Evolutionary conservation across 2,329 filamentous ascomycete genomes (phyloP).

Genomic region (Simplicillium sp.): DNA sequence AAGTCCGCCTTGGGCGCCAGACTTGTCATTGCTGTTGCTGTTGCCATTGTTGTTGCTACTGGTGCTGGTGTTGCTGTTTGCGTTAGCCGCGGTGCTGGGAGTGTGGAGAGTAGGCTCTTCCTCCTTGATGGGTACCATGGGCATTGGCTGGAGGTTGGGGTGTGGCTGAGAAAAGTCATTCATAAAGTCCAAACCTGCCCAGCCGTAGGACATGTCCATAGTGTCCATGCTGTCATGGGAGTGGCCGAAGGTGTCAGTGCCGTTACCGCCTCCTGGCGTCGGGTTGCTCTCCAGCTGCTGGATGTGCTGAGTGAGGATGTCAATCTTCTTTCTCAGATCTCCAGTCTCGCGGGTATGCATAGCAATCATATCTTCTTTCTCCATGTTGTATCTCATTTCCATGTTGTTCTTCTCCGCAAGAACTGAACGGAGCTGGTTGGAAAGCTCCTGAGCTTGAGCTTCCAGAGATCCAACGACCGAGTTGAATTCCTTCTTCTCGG

Average conservation of each 20-base stretch:
- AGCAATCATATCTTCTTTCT: slow-evolving; percentile 88
- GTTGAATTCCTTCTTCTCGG: slow-evolving; percentile 90
- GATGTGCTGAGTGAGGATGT: slow-evolving; percentile 65
- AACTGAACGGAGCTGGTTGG: no score
- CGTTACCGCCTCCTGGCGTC: slow-evolving; percentile 28
- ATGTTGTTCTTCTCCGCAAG: slow-evolving; percentile 66
- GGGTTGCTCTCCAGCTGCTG: slow-evolving; percentile 55
- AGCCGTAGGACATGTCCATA: slow-evolving; percentile 70
- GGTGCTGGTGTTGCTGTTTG: no score
- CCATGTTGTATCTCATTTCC: slow-evolving; percentile 40
- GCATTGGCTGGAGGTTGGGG: slow-evolving; percentile 43
- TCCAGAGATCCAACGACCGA: slow-evolving; percentile 69
- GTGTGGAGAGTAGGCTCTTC: slow-evolving; percentile 10
- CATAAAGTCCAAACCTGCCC: slow-evolving; percentile 69
- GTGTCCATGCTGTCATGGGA: slow-evolving; percentile 77
- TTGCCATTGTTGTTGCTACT: no score
- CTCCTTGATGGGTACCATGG: slow-evolving; percentile 46
- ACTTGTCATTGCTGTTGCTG: slow-evolving; percentile 43
- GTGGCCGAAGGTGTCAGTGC: slow-evolving; percentile 51
- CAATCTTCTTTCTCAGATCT: slow-evolving; percentile 86
- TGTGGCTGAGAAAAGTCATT: slow-evolving; percentile 44
- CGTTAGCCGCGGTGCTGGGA: no score
- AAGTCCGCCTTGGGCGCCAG: slow-evolving; percentile 68
- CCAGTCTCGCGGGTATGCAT: slow-evolving; percentile 83
- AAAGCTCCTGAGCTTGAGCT: slow-evolving; percentile 48